A percentile compares a stretch with the other conserved stretches of the same genome.
Conservation (phyloP, 495 filamentous ascomycete species). For the Penicillium fimorum region DNA sequence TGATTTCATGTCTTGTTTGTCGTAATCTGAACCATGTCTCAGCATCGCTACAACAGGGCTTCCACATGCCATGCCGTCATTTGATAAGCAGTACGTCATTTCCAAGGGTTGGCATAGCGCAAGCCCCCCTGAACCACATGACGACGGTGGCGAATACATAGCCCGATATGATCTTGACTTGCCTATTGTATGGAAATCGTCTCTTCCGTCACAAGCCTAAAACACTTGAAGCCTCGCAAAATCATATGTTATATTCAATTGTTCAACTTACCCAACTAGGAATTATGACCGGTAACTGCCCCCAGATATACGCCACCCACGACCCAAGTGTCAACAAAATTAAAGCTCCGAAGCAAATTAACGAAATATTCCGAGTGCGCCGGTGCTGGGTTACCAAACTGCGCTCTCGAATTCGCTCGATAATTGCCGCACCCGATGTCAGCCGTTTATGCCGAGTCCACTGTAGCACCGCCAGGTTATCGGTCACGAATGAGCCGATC, state of each 20-base stretch:
- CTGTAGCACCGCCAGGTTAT: conserved; percentile 35
- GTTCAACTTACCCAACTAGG: conserved; percentile 13
- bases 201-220: background rate
- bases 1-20: no score
- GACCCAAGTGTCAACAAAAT: conserved; percentile 32
- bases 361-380: conserved; percentile 27
- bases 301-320: conserved; percentile 49
- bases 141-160: conserved; percentile 6
- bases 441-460: conserved; percentile 44
- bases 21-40: background rate
- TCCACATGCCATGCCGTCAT: background rate
- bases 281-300: conserved; percentile 39
- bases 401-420: conserved; percentile 28
- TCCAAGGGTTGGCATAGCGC: background rate
- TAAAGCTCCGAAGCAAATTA: conserved; percentile 32
- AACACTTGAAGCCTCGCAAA: background rate
- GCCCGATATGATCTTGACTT: background rate
- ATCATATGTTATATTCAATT: conserved; percentile 22
- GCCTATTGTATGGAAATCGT: background rate
- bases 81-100: background rate
- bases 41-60: no score
- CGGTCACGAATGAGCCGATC: conserved; percentile 22
- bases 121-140: background rate
- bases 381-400: conserved; percentile 22
- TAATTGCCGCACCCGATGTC: conserved; percentile 28